Evolutionary conservation across 148 eudicot genomes (phyloP), one percentile per base, ranked within the genome.

Genomic region (Vaccinium darrowii): DNA sequence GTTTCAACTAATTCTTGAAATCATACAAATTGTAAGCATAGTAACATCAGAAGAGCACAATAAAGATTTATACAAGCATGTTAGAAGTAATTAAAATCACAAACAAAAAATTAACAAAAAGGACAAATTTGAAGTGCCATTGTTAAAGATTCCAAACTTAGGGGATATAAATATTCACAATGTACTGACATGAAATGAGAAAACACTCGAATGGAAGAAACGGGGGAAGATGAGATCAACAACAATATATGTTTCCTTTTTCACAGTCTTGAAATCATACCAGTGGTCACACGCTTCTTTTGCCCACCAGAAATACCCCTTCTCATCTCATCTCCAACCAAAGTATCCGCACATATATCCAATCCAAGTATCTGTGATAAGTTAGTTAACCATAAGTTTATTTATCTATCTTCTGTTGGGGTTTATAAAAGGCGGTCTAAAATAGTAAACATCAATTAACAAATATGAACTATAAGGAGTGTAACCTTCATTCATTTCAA

Each of bases 271-370:
- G 39, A 69, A 69, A 11, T 65, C 74, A 69, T 81, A 86, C 91
- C 91, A 8, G 89, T 88, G 9, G 91, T 90, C 39, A 88, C 83
- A 57, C 91, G 91, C 81, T 90, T 90, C 87, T 88, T 90, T 65
- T 90, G 90, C 69, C 91, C 91, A 54, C 91, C 91, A 50, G 91
- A 90, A 30, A 90, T 90, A 39, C 91, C 91, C 71, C 91, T 82
- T 43, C 91, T 82, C 91, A 90, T 90, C 23, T 88, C 91, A 81
- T 90, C 89, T 15, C 91, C 91, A 25, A 90, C 91, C 83, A 88
- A 74, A 63, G 78, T 86, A 81, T 90, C 90, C 81, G 90, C 71
- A 85, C 91, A 88, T 11, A 84, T 86, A 80, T 90, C 90, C 67
- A 90, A 47, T 58, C 90, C 91, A 57, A 88, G 88, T 36, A 88